phyloP scores from a whole-genome alignment of 805 yeast species.

The Ogataea angusta region DNA sequence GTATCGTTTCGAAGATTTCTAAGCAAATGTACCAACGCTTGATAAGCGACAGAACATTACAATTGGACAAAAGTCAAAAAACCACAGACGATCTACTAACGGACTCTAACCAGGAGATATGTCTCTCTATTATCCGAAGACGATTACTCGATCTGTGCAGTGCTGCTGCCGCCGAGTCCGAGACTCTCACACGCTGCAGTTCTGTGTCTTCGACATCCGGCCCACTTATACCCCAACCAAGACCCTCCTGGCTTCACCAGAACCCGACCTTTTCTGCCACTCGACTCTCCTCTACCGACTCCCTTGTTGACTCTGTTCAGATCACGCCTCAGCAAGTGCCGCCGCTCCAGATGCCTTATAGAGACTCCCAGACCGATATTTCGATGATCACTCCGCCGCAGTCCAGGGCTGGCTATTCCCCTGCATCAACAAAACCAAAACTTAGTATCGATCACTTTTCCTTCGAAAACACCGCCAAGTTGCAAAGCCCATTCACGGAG shows the following conservation, averaged over 20 bases:
- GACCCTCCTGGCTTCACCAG: conserved; percentile 36
- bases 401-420: conserved; percentile 16
- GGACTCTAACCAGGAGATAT: conserved; percentile 23
- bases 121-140: conserved; percentile 32
- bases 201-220: conserved; percentile 21
- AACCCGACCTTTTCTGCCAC: conserved; percentile 31
- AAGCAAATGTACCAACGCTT: conserved; percentile 44
- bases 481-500: conserved; percentile 28
- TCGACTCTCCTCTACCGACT: conserved; percentile 33
- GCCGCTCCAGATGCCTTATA: conserved; percentile 6
- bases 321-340: conserved; percentile 13
- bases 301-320: conserved; percentile 33
- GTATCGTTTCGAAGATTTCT: conserved; percentile 58
- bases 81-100: conserved; percentile 29
- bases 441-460: conserved; percentile 19
- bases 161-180: conserved; percentile 20
- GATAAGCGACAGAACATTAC: conserved; percentile 18
- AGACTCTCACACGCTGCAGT: conserved; percentile 27
- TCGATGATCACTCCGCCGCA: conserved; percentile 22
- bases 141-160: conserved; percentile 33
- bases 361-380: conserved; percentile 12
- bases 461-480: conserved; percentile 18
- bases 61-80: conserved; percentile 25
- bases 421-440: conserved; percentile 12
- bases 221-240: conserved; percentile 16